A percentile compares a stretch with the other conserved stretches of the same genome.
Evolutionary conservation across 768 basidiomycete genomes (phyloP).

Genomic region (Filobasidium floriforme): DNA sequence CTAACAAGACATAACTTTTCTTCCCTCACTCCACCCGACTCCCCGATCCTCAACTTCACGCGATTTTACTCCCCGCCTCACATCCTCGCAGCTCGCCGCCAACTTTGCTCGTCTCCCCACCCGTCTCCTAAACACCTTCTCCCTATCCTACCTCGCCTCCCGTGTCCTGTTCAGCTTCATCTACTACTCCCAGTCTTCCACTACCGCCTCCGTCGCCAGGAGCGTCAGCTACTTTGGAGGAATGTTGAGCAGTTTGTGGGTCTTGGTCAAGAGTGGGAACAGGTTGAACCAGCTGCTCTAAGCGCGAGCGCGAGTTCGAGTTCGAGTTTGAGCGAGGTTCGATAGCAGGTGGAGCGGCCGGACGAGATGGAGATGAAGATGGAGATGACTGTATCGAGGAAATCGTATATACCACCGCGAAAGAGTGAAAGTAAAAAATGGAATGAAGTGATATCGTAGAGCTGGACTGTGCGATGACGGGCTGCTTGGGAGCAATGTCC

Average conservation of each 20-base stretch:
- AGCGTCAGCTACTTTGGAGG: slow-evolving; percentile 18
- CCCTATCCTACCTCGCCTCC: slow-evolving; percentile 17
- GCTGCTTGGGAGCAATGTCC: too few relatives aligned
- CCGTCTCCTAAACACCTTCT: slow-evolving; percentile 19
- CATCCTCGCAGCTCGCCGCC: slow-evolving; percentile 14
- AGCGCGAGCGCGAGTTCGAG: too few relatives aligned
- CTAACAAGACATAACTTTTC: not conserved
- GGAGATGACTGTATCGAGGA: too few relatives aligned
- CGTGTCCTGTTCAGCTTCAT: slow-evolving; percentile 22
- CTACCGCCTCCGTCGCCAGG: not conserved
- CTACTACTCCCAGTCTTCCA: slow-evolving; percentile 16
- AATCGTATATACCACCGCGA: too few relatives aligned
- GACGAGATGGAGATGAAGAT: too few relatives aligned
- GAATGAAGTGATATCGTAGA: too few relatives aligned
- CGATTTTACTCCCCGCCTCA: not conserved
- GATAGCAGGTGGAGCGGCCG: too few relatives aligned
- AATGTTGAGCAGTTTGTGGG: slow-evolving; percentile 8
- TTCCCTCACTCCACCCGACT: not conserved
- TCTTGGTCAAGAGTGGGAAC: slow-evolving; percentile 23
- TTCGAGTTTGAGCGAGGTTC: too few relatives aligned
- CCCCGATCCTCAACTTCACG: not conserved
- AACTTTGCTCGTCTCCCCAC: slow-evolving; percentile 23
- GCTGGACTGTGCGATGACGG: too few relatives aligned
- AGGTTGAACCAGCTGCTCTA: slow-evolving; percentile 20
- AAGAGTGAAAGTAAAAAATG: too few relatives aligned